phyloP scores from a whole-genome alignment of 106 monocot genomes.

The Dioscorea zingiberensis region DNA sequence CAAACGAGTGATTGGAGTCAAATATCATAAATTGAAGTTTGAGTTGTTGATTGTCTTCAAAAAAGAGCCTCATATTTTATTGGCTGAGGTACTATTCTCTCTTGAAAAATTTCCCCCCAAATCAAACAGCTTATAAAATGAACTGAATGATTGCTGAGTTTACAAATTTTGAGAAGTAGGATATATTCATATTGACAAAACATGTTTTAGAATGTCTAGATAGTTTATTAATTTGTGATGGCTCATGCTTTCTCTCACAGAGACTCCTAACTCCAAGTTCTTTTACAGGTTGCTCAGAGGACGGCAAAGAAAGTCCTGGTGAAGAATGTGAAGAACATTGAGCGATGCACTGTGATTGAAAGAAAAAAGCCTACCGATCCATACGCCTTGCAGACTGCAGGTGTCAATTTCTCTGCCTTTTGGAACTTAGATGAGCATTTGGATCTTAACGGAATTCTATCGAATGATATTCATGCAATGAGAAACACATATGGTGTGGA shows the following conservation, averaged over 20 bases:
- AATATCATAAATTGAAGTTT: constrained; percentile 41
- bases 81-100: constrained; percentile 60
- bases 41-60: constrained; percentile 47
- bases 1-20: constrained; percentile 20
- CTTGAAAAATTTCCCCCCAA: not conserved
- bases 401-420: constrained; percentile 62
- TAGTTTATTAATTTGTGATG: no score
- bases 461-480: constrained; percentile 80
- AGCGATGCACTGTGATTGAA: constrained; percentile 46
- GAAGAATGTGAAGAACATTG: constrained; percentile 47
- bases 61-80: constrained; percentile 56
- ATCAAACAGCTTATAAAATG: no score
- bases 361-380: constrained; percentile 17
- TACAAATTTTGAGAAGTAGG: no score
- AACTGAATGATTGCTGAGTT: no score
- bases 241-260: no score
- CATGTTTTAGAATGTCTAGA: no score
- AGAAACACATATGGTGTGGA: constrained; percentile 85
- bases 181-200: no score
- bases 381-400: constrained; percentile 56
- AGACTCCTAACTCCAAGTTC: not conserved
- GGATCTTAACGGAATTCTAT: constrained; percentile 35
- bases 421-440: constrained; percentile 53
- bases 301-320: constrained; percentile 65
- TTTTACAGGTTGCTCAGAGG: constrained; percentile 70